Evolutionary conservation across 1,284 basidiomycete species (phyloP).

Genomic region (Fomitiporia mediterranea): DNA sequence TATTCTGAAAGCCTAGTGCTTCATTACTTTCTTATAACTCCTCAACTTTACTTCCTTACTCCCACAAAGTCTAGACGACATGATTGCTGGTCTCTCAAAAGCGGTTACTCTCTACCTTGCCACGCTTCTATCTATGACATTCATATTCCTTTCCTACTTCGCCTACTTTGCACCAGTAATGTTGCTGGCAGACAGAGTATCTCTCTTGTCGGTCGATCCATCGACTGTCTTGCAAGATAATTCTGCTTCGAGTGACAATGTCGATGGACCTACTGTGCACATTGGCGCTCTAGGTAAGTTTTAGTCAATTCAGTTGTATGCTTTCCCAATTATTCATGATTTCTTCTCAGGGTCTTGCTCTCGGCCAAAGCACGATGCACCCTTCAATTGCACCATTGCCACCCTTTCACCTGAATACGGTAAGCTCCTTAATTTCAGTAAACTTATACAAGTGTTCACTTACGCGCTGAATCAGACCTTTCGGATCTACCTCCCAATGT

Average conservation of each 20-base stretch:
- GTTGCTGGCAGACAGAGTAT: slow-evolving; percentile 56
- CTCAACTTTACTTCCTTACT: neutral
- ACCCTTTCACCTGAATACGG: slow-evolving; percentile 61
- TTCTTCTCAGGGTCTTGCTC: slow-evolving; percentile 58
- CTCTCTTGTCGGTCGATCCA: slow-evolving; percentile 59
- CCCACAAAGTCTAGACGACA: slow-evolving; percentile 27
- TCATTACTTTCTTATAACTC: neutral
- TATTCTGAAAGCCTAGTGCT: neutral
- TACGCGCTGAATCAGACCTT: slow-evolving; percentile 44
- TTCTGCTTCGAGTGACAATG: slow-evolving; percentile 24
- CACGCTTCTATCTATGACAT: slow-evolving; percentile 59
- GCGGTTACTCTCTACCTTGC: slow-evolving; percentile 64
- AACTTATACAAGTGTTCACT: neutral
- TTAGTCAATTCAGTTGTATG: neutral
- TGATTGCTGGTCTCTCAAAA: slow-evolving; percentile 70
- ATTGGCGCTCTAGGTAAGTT: slow-evolving; percentile 59
- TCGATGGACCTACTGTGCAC: slow-evolving; percentile 70
- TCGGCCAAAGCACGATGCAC: slow-evolving; percentile 43
- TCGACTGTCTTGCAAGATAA: slow-evolving; percentile 41
- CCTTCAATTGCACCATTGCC: slow-evolving; percentile 51
- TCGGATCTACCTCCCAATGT: slow-evolving; percentile 53
- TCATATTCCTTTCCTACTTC: slow-evolving; percentile 60
- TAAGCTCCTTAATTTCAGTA: slow-evolving; percentile 28
- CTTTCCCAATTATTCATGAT: slow-evolving; percentile 13
- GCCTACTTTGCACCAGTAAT: slow-evolving; percentile 59